Percentiles rank a stretch among this genome's conserved stretches.
These are phyloP conservation scores for Coleophoma cylindrospora DNA, from an alignment of 2,329 filamentous ascomycete genomes.

Conservation along the genomic window DNA sequence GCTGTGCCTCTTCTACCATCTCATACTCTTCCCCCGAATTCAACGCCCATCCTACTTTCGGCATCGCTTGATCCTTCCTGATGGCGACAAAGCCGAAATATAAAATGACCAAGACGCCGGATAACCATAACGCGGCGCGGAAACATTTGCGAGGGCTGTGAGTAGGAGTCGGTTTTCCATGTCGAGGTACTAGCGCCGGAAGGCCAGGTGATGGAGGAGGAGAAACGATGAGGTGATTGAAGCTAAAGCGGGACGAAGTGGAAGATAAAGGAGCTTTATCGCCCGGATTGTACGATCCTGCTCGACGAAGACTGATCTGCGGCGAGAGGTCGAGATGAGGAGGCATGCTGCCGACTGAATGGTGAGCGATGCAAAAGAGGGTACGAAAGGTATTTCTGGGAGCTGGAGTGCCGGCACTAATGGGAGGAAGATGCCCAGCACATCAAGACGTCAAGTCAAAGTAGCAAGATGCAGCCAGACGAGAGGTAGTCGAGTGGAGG, in stretches of 20 bases:
- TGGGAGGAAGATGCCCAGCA: slow-evolving; percentile 3
- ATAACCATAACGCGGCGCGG: slow-evolving; percentile 42
- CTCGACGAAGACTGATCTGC: slow-evolving; percentile 53
- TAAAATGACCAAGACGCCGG: slow-evolving; percentile 42
- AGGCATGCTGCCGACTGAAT: slow-evolving; percentile 22
- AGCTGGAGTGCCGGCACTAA: slow-evolving; percentile 18
- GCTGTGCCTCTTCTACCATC: slow-evolving; percentile 57
- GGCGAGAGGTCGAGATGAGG: slow-evolving; percentile 31
- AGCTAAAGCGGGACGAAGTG: slow-evolving; percentile 58
- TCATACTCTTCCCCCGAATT: slow-evolving; percentile 49
- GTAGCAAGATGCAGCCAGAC: neutral
- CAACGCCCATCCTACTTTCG: slow-evolving; percentile 33
- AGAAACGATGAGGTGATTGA: slow-evolving; percentile 63
- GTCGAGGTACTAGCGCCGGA: slow-evolving; percentile 61
- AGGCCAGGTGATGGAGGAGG: slow-evolving; percentile 68
- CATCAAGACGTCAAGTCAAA: slow-evolving; percentile 14
- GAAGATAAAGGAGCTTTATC: slow-evolving; percentile 52
- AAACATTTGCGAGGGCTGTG: slow-evolving; percentile 17
- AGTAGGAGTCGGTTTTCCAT: slow-evolving; percentile 53
- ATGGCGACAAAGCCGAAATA: slow-evolving; percentile 39
- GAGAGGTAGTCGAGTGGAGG: neutral
- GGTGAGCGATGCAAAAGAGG: slow-evolving; percentile 19
- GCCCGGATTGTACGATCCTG: slow-evolving; percentile 49
- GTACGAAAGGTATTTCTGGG: neutral
- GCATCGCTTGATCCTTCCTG: slow-evolving; percentile 24